phyloP scores from a whole-genome alignment of 2,329 filamentous ascomycete species.

The Neoascochyta sp. region DNA sequence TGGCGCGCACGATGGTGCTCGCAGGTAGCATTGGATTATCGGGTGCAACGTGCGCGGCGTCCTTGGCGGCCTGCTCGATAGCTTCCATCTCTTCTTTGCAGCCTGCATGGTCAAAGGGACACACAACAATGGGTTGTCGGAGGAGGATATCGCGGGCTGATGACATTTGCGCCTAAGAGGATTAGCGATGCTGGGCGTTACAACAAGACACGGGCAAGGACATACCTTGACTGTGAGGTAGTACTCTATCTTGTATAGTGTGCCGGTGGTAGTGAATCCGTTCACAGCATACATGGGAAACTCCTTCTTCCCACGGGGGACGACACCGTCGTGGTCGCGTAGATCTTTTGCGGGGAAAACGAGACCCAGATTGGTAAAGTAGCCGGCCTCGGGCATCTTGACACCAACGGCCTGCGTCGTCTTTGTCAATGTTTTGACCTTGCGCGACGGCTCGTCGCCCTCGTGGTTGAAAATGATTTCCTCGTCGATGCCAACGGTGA shows the following conservation, averaged over 20 bases:
- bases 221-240: slow-evolving; percentile 87
- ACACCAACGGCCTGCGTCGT: slow-evolving; percentile 76
- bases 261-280: slow-evolving; percentile 90
- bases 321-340: slow-evolving; percentile 79
- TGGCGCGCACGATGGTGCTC: slow-evolving; percentile 73
- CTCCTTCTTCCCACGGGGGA: slow-evolving; percentile 77
- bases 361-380: slow-evolving; percentile 85
- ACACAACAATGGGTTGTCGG: slow-evolving; percentile 91
- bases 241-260: slow-evolving; percentile 97
- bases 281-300: slow-evolving; percentile 87
- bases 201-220: slow-evolving; percentile 2
- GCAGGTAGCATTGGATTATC: slow-evolving; percentile 93
- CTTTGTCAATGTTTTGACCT: slow-evolving; percentile 81
- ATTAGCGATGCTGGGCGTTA: slow-evolving; percentile 6
- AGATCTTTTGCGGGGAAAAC: slow-evolving; percentile 88
- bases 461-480: slow-evolving; percentile 99
- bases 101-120: slow-evolving; percentile 87
- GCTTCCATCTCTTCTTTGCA: slow-evolving; percentile 99
- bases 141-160: slow-evolving; percentile 84
- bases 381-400: slow-evolving; percentile 85
- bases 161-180: slow-evolving; percentile 74
- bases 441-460: slow-evolving; percentile 89
- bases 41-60: slow-evolving; percentile 80
- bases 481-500: slow-evolving; percentile 91
- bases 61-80: slow-evolving; percentile 92